Evolutionary conservation across 495 filamentous ascomycete genomes (phyloP).

Genomic region (Hypoxylon rickii): DNA sequence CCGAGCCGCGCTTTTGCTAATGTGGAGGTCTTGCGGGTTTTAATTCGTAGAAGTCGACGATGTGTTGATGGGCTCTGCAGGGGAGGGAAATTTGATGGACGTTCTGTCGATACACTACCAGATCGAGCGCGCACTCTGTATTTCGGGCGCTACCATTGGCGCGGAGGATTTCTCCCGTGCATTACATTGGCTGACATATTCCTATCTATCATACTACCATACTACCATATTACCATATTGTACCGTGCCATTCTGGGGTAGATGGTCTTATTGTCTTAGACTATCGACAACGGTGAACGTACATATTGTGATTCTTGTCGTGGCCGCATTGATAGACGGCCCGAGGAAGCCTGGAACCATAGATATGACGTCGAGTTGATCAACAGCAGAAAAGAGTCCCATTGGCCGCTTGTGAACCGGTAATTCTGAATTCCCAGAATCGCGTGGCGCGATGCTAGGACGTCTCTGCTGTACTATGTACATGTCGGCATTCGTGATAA

Average conservation of each 20-base stretch:
- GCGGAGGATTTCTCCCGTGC: conserved; percentile 26
- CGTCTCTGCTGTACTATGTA: too few species aligned
- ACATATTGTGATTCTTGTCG: not conserved
- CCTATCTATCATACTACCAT: too few species aligned
- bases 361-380: conserved; percentile 10
- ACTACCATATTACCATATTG: too few species aligned
- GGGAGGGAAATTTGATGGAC: conserved; percentile 10
- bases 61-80: conserved; percentile 1
- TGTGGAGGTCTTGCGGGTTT: conserved; percentile 12
- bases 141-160: conserved; percentile 15
- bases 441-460: too few species aligned
- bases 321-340: not conserved
- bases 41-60: not conserved
- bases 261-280: conserved; percentile 7
- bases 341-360: conserved; percentile 2
- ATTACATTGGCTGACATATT: conserved; percentile 23
- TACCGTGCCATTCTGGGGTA: conserved; percentile 5
- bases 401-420: too few species aligned
- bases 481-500: too few species aligned
- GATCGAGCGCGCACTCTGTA: conserved; percentile 2
- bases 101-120: conserved; percentile 1
- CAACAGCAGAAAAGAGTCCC: too few species aligned
- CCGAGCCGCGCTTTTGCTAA: conserved; percentile 15
- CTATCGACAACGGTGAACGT: conserved; percentile 18
- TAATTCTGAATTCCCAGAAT: too few species aligned